Evolutionary conservation across 2,329 filamentous ascomycete species (phyloP), one percentile per base, ranked within the genome.

Genomic region (Ceratocystiopsis brevicomis): DNA sequence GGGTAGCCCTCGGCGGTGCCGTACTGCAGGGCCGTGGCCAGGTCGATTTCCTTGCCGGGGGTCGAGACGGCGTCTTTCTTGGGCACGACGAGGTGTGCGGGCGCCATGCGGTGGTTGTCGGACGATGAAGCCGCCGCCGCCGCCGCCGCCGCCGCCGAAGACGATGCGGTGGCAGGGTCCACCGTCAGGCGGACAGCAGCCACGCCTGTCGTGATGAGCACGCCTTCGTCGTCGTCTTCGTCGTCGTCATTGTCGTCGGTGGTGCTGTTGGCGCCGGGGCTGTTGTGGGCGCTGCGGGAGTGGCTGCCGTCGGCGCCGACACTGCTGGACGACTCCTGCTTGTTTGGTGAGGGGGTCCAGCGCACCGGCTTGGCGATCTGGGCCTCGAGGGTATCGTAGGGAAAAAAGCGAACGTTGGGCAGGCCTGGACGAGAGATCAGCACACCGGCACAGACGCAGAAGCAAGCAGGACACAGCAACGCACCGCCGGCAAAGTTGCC

Each of bases 301-400:
- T 30, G 25, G 25, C 10, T 11, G 25, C 10, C 25, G 25, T 30
- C 10, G 25, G 25, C 25, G 8, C 25, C 10, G 25, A 9, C 10
- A 11, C 25, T 30, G 25, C 25, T 30, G 25, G 25, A 30, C 25
- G 25, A 30, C 25, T 30, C 25, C 25, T 74, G 73, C 39, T 67
- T 63, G 56, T 80, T 81, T 35, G 76, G 71, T 12, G 78, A 77
- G 1, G 80, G 80, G 33, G 71, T 68, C 68, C 81, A 90, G 58
- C 86, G 73, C 49, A 80, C 66, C 9, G 84, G 78, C 48, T 73
- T 71, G 32, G 84, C 83, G 48, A 80, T 74, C 50, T 80, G 76
- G 37, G 86, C 83, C 60, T 93, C 84, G 49, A 95, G 74, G 1
- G 85, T 90, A 53, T 95, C 86, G 60, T 81, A 94, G 10, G 87